Base-by-base conservation (phyloP, 805 yeast species). In the Metschnikowia kunwiensis region DNA sequence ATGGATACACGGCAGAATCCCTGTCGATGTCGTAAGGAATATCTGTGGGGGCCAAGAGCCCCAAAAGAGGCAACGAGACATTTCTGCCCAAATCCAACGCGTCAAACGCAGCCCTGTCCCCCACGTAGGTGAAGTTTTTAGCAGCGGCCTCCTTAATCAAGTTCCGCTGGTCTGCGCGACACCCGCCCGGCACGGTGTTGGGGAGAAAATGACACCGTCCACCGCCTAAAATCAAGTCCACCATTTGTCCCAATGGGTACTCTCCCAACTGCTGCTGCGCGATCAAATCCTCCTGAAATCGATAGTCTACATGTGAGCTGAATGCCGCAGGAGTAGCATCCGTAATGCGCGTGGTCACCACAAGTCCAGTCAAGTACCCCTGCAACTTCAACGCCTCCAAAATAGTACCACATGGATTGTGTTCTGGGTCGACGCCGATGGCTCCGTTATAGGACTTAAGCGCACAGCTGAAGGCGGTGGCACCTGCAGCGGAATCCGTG, bases 401-500 rank as follows among this genome's bases (percentile, higher is more conserved):
- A 26, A 89, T 62, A 2, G 96, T 86, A 5, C 95, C 96, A 55
- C 95, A 84, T 5, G 97, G 95, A n/a, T 53, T 48, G 31, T 72
- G 67, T 21, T 69, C 61, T 1, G 86, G 77, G 42, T 74, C 74
- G 11, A 89, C 95, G n/a, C 87, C 95, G 57, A 89, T 84, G 9
- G 95, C 96, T 11, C 94, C 93, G 57, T 89, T 89, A 62, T 86
- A 87, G 5, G 88, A 67, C 65, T 89, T 89, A 50, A 78, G 54
- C 5, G 80, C 91, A 60, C 96, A 86, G 0, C 95, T 72, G 53
- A 88, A 89, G 1, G 95, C 96, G 10, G 96, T 87, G 11, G 96
- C 97, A 11, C 96, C 97, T 2, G 97, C 97, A 8, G 97, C 97
- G 19, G 95, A 85, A 58, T 89, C 97, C 0, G 97, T 89, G 42